Evolutionary conservation across 1,284 basidiomycete genomes (phyloP).

Genomic region (Coriolopsis trogii): DNA sequence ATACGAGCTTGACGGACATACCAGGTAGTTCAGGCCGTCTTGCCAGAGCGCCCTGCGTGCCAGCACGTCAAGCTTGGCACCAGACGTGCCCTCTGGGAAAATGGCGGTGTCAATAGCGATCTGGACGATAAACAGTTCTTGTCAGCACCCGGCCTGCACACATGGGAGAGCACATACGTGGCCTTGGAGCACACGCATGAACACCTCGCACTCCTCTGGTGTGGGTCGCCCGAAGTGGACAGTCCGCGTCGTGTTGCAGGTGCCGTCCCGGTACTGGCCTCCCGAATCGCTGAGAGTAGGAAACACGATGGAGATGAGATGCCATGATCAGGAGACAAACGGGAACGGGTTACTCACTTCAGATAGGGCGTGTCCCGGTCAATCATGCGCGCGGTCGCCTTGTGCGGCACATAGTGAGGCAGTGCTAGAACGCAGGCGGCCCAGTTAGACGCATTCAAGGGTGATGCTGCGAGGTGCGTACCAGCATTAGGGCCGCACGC

Average conservation of each 20-base stretch:
- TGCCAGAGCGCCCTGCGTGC: constrained; percentile 88
- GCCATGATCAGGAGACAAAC: constrained; percentile 1
- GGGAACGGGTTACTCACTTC: constrained; percentile 58
- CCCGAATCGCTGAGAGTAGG: constrained; percentile 73
- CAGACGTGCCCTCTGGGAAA: constrained; percentile 89
- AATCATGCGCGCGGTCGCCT: constrained; percentile 73
- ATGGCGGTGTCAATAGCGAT: constrained; percentile 90
- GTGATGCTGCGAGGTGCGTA: constrained; percentile 28
- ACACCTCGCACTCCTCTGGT: constrained; percentile 84
- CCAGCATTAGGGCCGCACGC: constrained; percentile 88
- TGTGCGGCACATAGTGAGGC: constrained; percentile 89
- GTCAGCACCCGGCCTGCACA: not conserved
- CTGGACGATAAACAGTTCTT: constrained; percentile 39
- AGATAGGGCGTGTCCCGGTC: constrained; percentile 84
- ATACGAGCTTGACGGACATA: constrained; percentile 38
- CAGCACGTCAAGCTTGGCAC: constrained; percentile 80
- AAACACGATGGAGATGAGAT: constrained; percentile 8
- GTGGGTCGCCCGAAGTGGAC: constrained; percentile 87
- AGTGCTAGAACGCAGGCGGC: constrained; percentile 53
- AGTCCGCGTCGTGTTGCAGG: constrained; percentile 92
- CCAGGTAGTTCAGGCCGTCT: constrained; percentile 84
- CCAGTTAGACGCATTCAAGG: not conserved
- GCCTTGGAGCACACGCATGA: constrained; percentile 93
- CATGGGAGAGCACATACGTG: constrained; percentile 63
- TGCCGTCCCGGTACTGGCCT: constrained; percentile 88